phyloP scores from a whole-genome alignment of 2,329 filamentous ascomycete species.

The Cladophialophora bantiana region DNA sequence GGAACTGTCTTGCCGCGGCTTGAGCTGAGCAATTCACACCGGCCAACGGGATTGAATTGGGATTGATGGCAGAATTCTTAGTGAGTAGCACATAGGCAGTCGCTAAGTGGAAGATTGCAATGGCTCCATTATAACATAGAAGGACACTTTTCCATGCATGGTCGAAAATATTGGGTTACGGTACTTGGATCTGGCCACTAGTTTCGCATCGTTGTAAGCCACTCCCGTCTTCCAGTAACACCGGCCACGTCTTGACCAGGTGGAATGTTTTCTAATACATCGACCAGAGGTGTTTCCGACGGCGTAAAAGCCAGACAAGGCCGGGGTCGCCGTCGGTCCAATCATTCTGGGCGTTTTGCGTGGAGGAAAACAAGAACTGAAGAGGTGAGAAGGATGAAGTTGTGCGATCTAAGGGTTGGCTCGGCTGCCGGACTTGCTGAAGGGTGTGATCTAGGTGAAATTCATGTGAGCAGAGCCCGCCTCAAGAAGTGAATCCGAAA shows the following conservation, averaged over 20 bases:
- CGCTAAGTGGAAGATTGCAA: conserved; percentile 1
- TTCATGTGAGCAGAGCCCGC: background rate
- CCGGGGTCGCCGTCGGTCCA: background rate
- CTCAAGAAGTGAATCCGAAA: background rate
- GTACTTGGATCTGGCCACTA: background rate
- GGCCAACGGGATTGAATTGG: background rate
- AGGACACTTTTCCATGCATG: background rate
- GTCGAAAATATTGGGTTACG: background rate
- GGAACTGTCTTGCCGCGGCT: background rate
- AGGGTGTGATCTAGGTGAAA: background rate
- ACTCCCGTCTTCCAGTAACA: background rate
- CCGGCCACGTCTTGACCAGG: background rate
- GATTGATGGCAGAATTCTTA: background rate
- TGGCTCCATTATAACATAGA: background rate
- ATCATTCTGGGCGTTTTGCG: background rate
- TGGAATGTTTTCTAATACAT: background rate
- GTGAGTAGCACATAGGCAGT: background rate
- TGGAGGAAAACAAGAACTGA: background rate
- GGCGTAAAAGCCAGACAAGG: background rate
- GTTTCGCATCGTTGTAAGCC: background rate
- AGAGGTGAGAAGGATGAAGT: background rate
- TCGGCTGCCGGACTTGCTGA: background rate
- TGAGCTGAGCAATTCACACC: background rate
- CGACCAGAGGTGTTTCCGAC: background rate
- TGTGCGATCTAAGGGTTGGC: background rate